A percentile compares a stretch with the other conserved stretches of the same genome.
These are phyloP conservation scores for Sphagnum tenellum DNA, from an alignment of 225 moss, liverwort and hornwort genomes.

Conservation along the genomic window DNA sequence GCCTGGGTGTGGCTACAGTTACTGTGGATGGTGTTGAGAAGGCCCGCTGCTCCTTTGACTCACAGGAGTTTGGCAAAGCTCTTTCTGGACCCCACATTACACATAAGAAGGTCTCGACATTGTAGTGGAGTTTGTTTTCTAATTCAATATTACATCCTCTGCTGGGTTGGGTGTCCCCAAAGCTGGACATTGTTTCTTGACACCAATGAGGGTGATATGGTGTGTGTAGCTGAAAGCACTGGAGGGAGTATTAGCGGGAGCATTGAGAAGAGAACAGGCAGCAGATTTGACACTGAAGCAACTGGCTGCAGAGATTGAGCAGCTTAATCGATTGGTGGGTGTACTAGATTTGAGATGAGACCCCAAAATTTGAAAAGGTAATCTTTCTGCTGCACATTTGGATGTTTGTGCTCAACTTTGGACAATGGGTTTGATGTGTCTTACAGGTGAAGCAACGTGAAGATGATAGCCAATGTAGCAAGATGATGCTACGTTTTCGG, in stretches of 20 bases:
- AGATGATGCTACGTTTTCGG: conserved; percentile 59
- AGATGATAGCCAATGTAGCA: conserved; percentile 51
- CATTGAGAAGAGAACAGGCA: conserved; percentile 56
- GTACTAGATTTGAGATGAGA: too few species aligned
- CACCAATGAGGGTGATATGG: too few species aligned
- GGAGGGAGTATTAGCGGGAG: conserved; percentile 49
- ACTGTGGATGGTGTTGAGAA: conserved; percentile 32
- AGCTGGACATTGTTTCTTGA: too few species aligned
- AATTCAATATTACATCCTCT: too few species aligned
- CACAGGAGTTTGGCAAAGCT: conserved; percentile 38
- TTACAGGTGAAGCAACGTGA: conserved; percentile 52
- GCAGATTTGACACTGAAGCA: conserved; percentile 29
- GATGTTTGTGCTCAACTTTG: too few species aligned
- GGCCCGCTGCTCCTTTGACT: conserved; percentile 36
- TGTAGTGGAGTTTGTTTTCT: too few species aligned
- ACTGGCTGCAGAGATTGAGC: conserved; percentile 48
- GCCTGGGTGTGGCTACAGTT: conserved; percentile 26
- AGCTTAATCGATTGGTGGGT: conserved; percentile 46
- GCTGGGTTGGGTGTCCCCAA: too few species aligned
- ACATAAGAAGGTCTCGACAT: conserved; percentile 41
- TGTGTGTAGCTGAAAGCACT: conserved; percentile 31
- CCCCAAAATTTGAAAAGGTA: too few species aligned
- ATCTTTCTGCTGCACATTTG: too few species aligned
- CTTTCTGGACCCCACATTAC: conserved; percentile 28
- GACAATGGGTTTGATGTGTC: too few species aligned